A percentile compares a stretch with the other conserved stretches of the same genome.
Evolutionary conservation across 768 basidiomycete genomes (phyloP).

Genomic region (Mycena venus): DNA sequence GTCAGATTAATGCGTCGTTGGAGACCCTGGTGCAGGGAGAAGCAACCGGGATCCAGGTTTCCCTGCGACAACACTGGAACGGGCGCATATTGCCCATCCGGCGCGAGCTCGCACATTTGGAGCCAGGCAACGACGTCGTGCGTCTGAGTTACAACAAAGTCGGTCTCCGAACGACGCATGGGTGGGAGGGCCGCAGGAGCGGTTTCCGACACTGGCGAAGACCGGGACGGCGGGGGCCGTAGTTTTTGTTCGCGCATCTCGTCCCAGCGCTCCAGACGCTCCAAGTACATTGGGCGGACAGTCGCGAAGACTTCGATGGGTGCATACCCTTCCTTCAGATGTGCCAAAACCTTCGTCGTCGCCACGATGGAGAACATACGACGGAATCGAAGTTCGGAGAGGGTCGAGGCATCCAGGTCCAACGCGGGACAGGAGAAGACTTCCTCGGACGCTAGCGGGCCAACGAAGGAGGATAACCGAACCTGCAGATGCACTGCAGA

Average conservation of each 20-base stretch:
- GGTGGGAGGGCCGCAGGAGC: slow-evolving; percentile 63
- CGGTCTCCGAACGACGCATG: slow-evolving; percentile 94
- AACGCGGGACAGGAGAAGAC: slow-evolving; percentile 82
- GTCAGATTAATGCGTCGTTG: slow-evolving; percentile 86
- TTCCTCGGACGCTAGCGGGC: slow-evolving; percentile 80
- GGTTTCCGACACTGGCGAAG: slow-evolving; percentile 53
- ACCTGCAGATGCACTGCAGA: slow-evolving; percentile 88
- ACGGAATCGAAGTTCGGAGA: slow-evolving; percentile 88
- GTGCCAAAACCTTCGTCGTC: slow-evolving; percentile 77
- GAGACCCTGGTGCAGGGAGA: slow-evolving; percentile 92
- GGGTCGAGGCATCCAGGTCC: slow-evolving; percentile 77
- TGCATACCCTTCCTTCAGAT: slow-evolving; percentile 83
- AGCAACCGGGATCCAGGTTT: slow-evolving; percentile 84
- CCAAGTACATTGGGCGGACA: slow-evolving; percentile 85
- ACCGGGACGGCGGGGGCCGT: slow-evolving; percentile 52
- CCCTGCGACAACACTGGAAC: slow-evolving; percentile 86
- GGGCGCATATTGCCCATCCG: slow-evolving; percentile 86
- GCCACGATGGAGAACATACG: slow-evolving; percentile 85
- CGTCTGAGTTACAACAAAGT: slow-evolving; percentile 87
- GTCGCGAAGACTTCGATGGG: slow-evolving; percentile 93
- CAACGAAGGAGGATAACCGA: slow-evolving; percentile 89
- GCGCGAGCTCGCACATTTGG: slow-evolving; percentile 88
- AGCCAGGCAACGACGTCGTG: slow-evolving; percentile 94
- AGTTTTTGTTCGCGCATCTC: slow-evolving; percentile 86
- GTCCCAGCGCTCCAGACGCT: slow-evolving; percentile 94